Evolutionary conservation across 768 basidiomycete species (phyloP).

Genomic region (Termitomyces eurrhizus): DNA sequence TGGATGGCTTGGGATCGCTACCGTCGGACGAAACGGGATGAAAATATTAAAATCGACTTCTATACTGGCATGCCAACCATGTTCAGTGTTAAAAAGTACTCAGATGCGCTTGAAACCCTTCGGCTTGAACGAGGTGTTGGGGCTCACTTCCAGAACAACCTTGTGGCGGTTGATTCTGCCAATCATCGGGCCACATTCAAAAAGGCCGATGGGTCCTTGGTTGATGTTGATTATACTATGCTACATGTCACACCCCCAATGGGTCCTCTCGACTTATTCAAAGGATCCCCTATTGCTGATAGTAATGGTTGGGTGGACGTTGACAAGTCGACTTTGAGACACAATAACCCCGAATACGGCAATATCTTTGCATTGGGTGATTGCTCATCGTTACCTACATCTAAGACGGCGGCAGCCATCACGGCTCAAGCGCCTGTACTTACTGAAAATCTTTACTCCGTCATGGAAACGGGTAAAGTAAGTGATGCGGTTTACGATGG

Average conservation of each 20-base stretch:
- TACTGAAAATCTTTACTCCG: slow-evolving; percentile 79
- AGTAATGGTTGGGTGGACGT: slow-evolving; percentile 88
- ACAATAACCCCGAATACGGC: slow-evolving; percentile 70
- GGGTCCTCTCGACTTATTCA: slow-evolving; percentile 83
- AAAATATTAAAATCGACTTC: slow-evolving; percentile 67
- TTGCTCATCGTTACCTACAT: slow-evolving; percentile 86
- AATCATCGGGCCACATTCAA: slow-evolving; percentile 84
- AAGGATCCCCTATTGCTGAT: slow-evolving; percentile 74
- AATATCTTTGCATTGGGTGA: slow-evolving; percentile 95
- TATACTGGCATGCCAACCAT: slow-evolving; percentile 92
- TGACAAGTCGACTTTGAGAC: slow-evolving; percentile 74
- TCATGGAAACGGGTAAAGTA: slow-evolving; percentile 70
- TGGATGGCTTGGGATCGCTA: slow-evolving; percentile 95
- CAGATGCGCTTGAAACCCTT: slow-evolving; percentile 76
- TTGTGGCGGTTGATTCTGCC: slow-evolving; percentile 67
- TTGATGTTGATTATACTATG: slow-evolving; percentile 74
- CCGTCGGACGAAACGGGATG: slow-evolving; percentile 52
- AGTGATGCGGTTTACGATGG: slow-evolving; percentile 78
- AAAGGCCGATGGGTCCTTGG: slow-evolving; percentile 62
- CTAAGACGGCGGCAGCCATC: slow-evolving; percentile 95
- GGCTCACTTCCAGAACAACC: slow-evolving; percentile 81
- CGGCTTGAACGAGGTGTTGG: slow-evolving; percentile 76
- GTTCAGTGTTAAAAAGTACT: slow-evolving; percentile 97
- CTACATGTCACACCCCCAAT: slow-evolving; percentile 90
- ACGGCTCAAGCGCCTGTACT: slow-evolving; percentile 89